Conservation (phyloP, 371 early-diverging fungal genomes). For the Apophysomyces trapeziformis region DNA sequence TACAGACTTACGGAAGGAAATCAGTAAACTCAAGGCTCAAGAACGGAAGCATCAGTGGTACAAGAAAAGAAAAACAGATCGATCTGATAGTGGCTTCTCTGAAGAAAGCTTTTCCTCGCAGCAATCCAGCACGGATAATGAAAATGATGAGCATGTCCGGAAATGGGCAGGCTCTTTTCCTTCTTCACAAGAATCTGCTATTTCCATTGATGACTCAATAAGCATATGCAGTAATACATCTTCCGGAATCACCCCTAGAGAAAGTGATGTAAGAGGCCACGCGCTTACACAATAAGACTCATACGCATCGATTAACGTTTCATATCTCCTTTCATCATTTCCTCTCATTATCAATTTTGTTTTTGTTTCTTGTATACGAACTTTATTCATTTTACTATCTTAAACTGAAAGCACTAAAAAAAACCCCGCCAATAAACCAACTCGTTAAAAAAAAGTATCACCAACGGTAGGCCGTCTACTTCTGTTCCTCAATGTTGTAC, state of each 20-base stretch:
- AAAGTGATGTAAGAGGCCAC: conserved; percentile 33
- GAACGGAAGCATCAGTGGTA: conserved; percentile 73
- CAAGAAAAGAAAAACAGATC: conserved; percentile 51
- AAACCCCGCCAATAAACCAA: no score
- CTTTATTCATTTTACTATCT: neutral
- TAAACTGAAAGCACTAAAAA: neutral
- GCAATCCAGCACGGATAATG: conserved; percentile 22
- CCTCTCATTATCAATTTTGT: neutral
- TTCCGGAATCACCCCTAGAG: conserved; percentile 19
- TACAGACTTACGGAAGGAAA: conserved; percentile 37
- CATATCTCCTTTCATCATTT: neutral
- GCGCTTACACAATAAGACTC: neutral
- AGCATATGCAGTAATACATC: conserved; percentile 13
- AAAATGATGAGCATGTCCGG: conserved; percentile 12
- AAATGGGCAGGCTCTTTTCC: conserved; percentile 9
- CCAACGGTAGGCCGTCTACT: no score
- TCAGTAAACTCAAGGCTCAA: conserved; percentile 57
- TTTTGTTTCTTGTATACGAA: no score
- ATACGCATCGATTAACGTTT: neutral
- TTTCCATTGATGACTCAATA: conserved; percentile 7
- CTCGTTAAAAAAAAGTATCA: no score
- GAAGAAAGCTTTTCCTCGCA: conserved; percentile 15
- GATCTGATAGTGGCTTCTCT: conserved; percentile 16
- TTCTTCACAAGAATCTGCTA: neutral
- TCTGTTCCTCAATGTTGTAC: no score